A percentile compares a stretch with the other conserved stretches of the same genome.
Conservation (phyloP, 768 basidiomycete genomes). For the Mycena epipterygia region DNA sequence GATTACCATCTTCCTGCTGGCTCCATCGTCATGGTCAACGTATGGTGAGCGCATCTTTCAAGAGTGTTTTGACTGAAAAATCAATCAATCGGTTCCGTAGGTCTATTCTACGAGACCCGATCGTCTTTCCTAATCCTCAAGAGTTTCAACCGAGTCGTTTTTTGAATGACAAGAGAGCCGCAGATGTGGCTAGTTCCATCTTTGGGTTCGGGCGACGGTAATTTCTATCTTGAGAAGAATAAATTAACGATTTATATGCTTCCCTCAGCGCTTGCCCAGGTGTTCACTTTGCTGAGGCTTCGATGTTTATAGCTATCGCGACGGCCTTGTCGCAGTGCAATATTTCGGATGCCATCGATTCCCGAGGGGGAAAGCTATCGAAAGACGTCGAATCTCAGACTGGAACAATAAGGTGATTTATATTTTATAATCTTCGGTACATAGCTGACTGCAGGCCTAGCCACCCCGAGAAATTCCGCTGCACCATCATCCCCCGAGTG, state of each 20-base stretch:
- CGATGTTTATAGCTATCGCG: constrained; percentile 24
- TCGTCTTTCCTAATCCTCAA: neutral
- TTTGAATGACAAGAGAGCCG: neutral
- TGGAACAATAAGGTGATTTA: constrained; percentile 29
- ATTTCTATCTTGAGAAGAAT: neutral
- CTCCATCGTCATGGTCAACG: constrained; percentile 4
- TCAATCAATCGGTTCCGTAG: neutral
- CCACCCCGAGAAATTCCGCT: constrained; percentile 3
- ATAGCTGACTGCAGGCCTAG: neutral
- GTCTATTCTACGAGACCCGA: neutral
- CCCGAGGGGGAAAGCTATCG: neutral
- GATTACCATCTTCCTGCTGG: neutral
- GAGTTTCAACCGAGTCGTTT: neutral
- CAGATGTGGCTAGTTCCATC: neutral
- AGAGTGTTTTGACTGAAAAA: neutral
- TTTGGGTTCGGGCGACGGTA: constrained; percentile 1
- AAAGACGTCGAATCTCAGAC: constrained; percentile 13
- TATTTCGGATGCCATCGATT: neutral
- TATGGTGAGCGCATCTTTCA: neutral
- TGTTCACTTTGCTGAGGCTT: constrained; percentile 14
- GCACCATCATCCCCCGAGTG: neutral
- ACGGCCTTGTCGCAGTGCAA: constrained; percentile 14
- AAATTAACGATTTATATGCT: neutral
- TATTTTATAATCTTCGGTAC: neutral
- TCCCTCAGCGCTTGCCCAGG: constrained; percentile 18